Evolutionary conservation across 306 rosid genomes (phyloP), one percentile per base, ranked within the genome.

Genomic region (Cucurbita moschata): DNA sequence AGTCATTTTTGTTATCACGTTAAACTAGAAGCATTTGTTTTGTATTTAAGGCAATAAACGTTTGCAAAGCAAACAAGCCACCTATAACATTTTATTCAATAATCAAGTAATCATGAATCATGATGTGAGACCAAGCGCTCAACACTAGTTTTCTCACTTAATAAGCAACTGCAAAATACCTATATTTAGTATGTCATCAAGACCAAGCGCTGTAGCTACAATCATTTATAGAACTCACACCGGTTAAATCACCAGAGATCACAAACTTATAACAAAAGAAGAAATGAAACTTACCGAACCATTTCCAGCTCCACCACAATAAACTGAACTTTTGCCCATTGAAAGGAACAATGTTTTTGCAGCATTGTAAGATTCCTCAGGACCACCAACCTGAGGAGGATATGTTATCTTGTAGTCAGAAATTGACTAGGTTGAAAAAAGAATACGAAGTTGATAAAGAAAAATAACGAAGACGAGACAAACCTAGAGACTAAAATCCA

Each of bases 231-330:
- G 54, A 67, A 43, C 52, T 44, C 73, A 14, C 38, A 23, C 35
- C 35, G 53, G 44, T 49, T 47, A 13, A 69, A 49, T 26, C 54
- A 8, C 21, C 23, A 26, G 14, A 69, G 15, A 65, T 42, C 12
- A 67, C 39, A 44, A 43, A 18, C 44, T 11, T 44, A 12, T 12
- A 67, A 44, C 37, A 47, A 68, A 68, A 68, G 57, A 21, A 49
- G 58, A 7, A 23, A 26, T 19, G 63, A 21, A 83, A 83, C 98
- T 90, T 76, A 93, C 97, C n/a, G 97, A 89, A 79, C 98, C 97
- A 84, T 83, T 91, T 83, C 97, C 98, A n/a, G 90, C 80, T 71
- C 81, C 84, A 43, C 98, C 98, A 78, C 97, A 94, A 77, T 85
- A 83, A 62, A 94, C 82, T 63, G 87, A 79, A 83, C 84, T 87